Evolutionary conservation across 2,329 filamentous ascomycete species (phyloP).

Genomic region (Helotiales sp.): DNA sequence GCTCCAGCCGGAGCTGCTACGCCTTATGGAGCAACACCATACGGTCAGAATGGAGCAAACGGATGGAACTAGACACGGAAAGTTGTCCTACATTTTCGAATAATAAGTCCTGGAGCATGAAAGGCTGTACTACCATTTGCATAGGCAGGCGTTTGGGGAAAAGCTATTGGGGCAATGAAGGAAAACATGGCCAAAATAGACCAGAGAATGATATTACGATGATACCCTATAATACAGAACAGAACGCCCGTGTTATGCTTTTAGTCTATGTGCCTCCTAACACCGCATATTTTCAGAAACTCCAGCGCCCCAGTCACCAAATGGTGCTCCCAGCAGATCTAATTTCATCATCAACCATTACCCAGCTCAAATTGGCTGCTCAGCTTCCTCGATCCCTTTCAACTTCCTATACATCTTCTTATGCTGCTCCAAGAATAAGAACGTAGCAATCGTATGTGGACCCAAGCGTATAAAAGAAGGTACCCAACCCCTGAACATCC

Average conservation of each 20-base stretch:
- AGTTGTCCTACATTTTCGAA: neutral
- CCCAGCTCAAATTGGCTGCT: slow-evolving; percentile 15
- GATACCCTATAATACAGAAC: slow-evolving; percentile 34
- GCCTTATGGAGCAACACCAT: slow-evolving; percentile 65
- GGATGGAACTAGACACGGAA: slow-evolving; percentile 36
- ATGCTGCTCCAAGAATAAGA: slow-evolving; percentile 85
- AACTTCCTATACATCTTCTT: slow-evolving; percentile 74
- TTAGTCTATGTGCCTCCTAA: slow-evolving; percentile 28
- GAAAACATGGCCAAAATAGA: slow-evolving; percentile 22
- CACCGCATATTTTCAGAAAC: slow-evolving; percentile 18
- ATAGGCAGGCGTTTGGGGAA: slow-evolving; percentile 33
- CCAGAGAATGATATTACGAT: slow-evolving; percentile 30
- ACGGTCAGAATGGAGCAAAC: slow-evolving; percentile 51
- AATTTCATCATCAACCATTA: slow-evolving; percentile 7
- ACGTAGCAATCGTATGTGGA: slow-evolving; percentile 85
- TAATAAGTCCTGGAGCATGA: slow-evolving; percentile 2
- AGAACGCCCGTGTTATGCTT: slow-evolving; percentile 32
- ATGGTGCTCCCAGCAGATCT: slow-evolving; percentile 6
- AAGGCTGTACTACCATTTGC: slow-evolving; percentile 30
- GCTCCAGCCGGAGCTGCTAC: slow-evolving; percentile 54
- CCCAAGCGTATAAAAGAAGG: slow-evolving; percentile 72
- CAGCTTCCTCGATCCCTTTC: slow-evolving; percentile 39
- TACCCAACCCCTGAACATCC: slow-evolving; percentile 92
- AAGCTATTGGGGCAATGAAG: slow-evolving; percentile 17
- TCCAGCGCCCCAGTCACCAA: slow-evolving; percentile 5